Percentiles rank a stretch among this genome's conserved stretches.
Conservation (phyloP, 1,139 yeast species). For the Blastobotrys proliferans region DNA sequence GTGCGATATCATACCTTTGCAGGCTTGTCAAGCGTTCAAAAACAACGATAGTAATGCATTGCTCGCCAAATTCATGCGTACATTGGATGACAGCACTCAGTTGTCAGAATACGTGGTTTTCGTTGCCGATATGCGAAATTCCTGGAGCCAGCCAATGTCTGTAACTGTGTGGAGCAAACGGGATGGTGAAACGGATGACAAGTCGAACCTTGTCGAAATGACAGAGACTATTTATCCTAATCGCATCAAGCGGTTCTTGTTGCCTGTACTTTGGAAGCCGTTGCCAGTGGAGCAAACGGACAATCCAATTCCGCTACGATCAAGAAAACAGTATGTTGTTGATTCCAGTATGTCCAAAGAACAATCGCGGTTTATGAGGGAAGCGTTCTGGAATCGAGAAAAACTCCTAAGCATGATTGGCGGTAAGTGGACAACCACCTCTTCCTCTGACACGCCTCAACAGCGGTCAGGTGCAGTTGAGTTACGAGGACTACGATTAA, state of each 20-base stretch:
- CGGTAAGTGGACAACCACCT: conserved; percentile 59
- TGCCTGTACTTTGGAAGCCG: conserved; percentile 62
- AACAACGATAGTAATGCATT: conserved; percentile 10
- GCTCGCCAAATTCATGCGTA: conserved; percentile 17
- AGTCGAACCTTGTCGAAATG: conserved; percentile 24
- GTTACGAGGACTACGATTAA: conserved; percentile 59
- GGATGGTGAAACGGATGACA: conserved; percentile 22
- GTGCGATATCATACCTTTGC: conserved; percentile 60
- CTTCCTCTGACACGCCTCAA: conserved; percentile 2
- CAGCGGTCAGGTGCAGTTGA: conserved; percentile 55
- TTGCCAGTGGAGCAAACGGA: conserved; percentile 43
- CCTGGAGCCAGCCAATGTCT: conserved; percentile 47
- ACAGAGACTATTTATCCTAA: conserved; percentile 41
- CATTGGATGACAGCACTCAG: conserved; percentile 23
- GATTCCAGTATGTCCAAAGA: conserved; percentile 54
- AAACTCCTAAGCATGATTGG: conserved; percentile 51
- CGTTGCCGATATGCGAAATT: conserved; percentile 64
- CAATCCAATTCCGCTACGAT: conserved; percentile 65
- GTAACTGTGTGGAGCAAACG: conserved; percentile 37
- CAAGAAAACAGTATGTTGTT: conserved; percentile 62
- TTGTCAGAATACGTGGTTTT: conserved; percentile 56
- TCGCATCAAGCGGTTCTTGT: conserved; percentile 55
- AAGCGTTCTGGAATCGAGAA: conserved; percentile 78
- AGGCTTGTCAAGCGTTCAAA: conserved; percentile 18
- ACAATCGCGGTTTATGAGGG: conserved; percentile 51